Conservation (phyloP, 2,329 filamentous ascomycete species). For the Hypocrella siamensis region DNA sequence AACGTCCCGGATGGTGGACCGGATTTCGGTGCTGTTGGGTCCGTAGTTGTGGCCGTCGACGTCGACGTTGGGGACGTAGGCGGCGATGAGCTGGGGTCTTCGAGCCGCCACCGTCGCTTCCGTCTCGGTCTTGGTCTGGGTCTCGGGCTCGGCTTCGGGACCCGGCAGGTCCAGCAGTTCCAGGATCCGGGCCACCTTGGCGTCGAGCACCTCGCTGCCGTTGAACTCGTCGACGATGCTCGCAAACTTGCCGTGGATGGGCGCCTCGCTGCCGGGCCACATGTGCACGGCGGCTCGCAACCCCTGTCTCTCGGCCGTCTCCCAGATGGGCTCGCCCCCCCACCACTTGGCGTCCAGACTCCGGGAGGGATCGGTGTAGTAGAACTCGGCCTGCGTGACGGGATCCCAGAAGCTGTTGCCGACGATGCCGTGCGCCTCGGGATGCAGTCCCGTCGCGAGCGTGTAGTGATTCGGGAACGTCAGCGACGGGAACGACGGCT, state of each 20-base stretch:
- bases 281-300: constrained; percentile 79
- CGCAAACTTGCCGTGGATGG: constrained; percentile 59
- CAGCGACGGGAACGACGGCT: constrained; percentile 85
- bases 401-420: constrained; percentile 94
- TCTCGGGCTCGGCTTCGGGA: constrained; percentile 34
- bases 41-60: constrained; percentile 74
- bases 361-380: constrained; percentile 60
- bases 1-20: constrained; percentile 58
- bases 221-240: constrained; percentile 77
- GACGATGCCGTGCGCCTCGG: constrained; percentile 83
- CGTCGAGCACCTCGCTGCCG: constrained; percentile 53
- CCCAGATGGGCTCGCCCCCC: constrained; percentile 88
- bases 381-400: constrained; percentile 60
- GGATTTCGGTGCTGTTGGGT: constrained; percentile 88
- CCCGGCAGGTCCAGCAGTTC: constrained; percentile 76
- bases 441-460: constrained; percentile 78
- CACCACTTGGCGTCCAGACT: constrained; percentile 87
- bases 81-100: constrained; percentile 80
- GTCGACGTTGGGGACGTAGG: constrained; percentile 90
- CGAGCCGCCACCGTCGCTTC: constrained; percentile 24
- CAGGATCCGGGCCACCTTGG: constrained; percentile 67
- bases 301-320: constrained; percentile 72
- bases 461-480: constrained; percentile 97
- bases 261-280: constrained; percentile 95
- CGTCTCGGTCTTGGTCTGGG: constrained; percentile 15